These are phyloP conservation scores for Metschnikowia baotianmanensis DNA, from an alignment of 805 yeast genomes.

Conservation along the genomic window DNA sequence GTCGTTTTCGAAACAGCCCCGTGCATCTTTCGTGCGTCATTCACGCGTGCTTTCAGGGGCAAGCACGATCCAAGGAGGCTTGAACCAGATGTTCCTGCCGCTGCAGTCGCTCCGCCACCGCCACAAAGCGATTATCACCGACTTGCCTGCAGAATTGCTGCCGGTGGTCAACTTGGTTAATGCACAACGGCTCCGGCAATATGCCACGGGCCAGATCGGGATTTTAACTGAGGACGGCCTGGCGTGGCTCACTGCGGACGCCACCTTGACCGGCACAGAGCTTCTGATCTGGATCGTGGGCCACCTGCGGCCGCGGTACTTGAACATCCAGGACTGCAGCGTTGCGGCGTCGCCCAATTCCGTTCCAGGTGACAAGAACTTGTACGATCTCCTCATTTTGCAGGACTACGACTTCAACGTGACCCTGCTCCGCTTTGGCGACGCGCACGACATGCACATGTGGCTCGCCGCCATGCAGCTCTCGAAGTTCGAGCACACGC, in stretches of 20 bases:
- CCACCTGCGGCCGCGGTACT: constrained; percentile 48
- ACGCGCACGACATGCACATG: constrained; percentile 21
- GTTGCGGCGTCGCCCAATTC: constrained; percentile 16
- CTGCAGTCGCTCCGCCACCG: constrained; percentile 19
- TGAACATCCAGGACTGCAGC: constrained; percentile 48
- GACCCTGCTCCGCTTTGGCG: constrained; percentile 25
- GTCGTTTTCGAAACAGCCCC: constrained; percentile 14
- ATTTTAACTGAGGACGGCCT: constrained; percentile 23
- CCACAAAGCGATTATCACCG: constrained; percentile 21
- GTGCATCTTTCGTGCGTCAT: constrained; percentile 19
- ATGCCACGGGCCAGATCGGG: constrained; percentile 51
- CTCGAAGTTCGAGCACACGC: constrained; percentile 55
- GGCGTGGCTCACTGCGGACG: constrained; percentile 35
- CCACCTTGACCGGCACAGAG: constrained; percentile 52
- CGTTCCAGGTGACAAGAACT: constrained; percentile 13
- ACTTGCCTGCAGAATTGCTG: constrained; percentile 59
- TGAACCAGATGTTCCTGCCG: constrained; percentile 15
- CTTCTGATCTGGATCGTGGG: constrained; percentile 46
- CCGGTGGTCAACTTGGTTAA: constrained; percentile 70
- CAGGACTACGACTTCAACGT: constrained; percentile 30
- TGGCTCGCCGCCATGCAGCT: constrained; percentile 52
- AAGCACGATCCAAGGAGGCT: constrained; percentile 15
- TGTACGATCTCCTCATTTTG: constrained; percentile 24
- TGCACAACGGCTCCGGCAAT: constrained; percentile 67
- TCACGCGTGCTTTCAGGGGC: constrained; percentile 16